These are phyloP conservation scores for Ganoderma resinaceum DNA, from an alignment of 1,284 basidiomycete genomes.

Conservation along the genomic window DNA sequence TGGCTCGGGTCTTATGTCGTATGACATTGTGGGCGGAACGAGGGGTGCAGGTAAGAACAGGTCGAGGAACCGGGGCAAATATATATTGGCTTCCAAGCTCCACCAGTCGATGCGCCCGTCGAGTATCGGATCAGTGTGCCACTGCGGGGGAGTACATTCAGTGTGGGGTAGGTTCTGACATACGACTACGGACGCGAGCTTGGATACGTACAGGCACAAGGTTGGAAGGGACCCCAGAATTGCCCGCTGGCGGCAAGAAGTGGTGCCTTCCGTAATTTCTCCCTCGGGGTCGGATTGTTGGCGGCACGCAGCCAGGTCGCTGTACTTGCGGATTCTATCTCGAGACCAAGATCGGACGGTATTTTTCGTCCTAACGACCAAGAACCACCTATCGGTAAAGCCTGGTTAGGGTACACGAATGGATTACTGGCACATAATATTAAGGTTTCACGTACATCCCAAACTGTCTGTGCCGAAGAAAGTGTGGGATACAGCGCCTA, in stretches of 20 bases:
- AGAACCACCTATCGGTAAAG: neutral
- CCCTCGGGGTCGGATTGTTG: neutral
- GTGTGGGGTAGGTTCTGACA: neutral
- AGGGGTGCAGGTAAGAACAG: neutral
- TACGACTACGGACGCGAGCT: neutral
- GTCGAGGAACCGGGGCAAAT: neutral
- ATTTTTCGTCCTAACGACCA: neutral
- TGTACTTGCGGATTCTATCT: neutral
- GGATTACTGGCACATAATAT: neutral
- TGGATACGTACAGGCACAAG: neutral
- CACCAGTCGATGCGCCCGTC: neutral
- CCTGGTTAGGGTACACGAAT: neutral
- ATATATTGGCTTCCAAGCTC: neutral
- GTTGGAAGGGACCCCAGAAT: neutral
- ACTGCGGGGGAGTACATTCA: neutral
- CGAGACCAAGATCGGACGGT: neutral
- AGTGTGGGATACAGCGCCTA: neutral
- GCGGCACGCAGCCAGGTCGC: neutral
- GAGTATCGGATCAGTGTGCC: neutral
- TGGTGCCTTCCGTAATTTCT: neutral
- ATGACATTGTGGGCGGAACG: neutral
- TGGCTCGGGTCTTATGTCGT: neutral
- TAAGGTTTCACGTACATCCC: neutral
- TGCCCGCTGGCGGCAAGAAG: neutral
- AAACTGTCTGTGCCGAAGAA: neutral